Percentiles rank a stretch among this genome's conserved stretches.
phyloP scores from a whole-genome alignment of 1,139 yeast genomes.

The Suhomyces yuchorum region DNA sequence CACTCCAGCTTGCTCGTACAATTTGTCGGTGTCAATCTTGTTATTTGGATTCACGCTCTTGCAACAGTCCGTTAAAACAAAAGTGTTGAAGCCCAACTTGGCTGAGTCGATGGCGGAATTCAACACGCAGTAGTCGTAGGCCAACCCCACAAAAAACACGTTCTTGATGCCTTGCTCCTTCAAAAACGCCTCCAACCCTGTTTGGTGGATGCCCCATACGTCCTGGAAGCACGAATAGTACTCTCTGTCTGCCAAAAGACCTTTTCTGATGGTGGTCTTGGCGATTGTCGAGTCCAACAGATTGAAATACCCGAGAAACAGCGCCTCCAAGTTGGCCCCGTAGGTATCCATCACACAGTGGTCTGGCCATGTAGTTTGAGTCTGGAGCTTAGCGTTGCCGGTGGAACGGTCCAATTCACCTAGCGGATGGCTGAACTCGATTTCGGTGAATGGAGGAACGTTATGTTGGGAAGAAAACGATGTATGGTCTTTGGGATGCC shows the following conservation, averaged over 20 bases:
- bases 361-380: slow-evolving; percentile 79
- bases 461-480: slow-evolving; percentile 78
- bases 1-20: slow-evolving; percentile 34
- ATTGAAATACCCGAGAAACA: slow-evolving; percentile 32
- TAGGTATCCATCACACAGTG: slow-evolving; percentile 76
- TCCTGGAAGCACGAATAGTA: slow-evolving; percentile 90
- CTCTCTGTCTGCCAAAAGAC: slow-evolving; percentile 70
- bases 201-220: slow-evolving; percentile 69
- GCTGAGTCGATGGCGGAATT: slow-evolving; percentile 73
- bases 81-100: slow-evolving; percentile 60
- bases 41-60: slow-evolving; percentile 40
- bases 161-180: slow-evolving; percentile 49
- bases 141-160: slow-evolving; percentile 79
- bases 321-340: slow-evolving; percentile 67
- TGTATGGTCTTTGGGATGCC: slow-evolving; percentile 81
- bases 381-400: slow-evolving; percentile 24
- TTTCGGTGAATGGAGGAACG: slow-evolving; percentile 53
- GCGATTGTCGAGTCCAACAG: slow-evolving; percentile 27
- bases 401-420: slow-evolving; percentile 30
- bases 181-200: slow-evolving; percentile 61
- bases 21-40: slow-evolving; percentile 28
- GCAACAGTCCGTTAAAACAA: slow-evolving; percentile 56
- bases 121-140: slow-evolving; percentile 82
- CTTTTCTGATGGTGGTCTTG: slow-evolving; percentile 61
- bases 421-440: slow-evolving; percentile 56